Evolutionary conservation across 352 stramenopile species (phyloP).

Genomic region (Globisporangium recalcitrans): DNA sequence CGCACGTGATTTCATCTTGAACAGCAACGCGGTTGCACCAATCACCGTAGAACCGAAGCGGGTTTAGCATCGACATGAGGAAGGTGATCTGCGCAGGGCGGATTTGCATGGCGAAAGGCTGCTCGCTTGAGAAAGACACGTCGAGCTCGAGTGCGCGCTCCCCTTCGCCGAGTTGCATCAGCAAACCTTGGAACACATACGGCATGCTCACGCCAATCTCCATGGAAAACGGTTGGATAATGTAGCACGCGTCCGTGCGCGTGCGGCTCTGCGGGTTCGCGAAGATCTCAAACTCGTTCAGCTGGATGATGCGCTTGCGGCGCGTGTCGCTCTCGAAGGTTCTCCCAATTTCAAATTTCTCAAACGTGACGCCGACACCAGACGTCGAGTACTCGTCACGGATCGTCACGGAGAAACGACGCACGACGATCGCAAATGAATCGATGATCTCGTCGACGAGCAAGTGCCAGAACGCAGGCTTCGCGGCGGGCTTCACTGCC

Average conservation of each 20-base stretch:
- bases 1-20: slow-evolving; percentile 55
- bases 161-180: slow-evolving; percentile 36
- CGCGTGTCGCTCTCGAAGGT: slow-evolving; percentile 23
- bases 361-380: slow-evolving; percentile 50
- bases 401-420: slow-evolving; percentile 47
- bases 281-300: slow-evolving; percentile 67
- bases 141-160: slow-evolving; percentile 47
- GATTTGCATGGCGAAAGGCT: slow-evolving; percentile 42
- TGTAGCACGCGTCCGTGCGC: slow-evolving; percentile 31
- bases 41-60: slow-evolving; percentile 61
- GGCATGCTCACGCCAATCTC: slow-evolving; percentile 60
- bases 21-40: slow-evolving; percentile 54
- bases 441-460: slow-evolving; percentile 65
- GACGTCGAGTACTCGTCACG: slow-evolving; percentile 51
- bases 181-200: slow-evolving; percentile 54
- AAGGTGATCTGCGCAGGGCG: slow-evolving; percentile 58
- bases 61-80: slow-evolving; percentile 51
- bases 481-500: slow-evolving; percentile 5
- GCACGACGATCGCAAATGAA: slow-evolving; percentile 55
- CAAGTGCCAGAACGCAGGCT: slow-evolving; percentile 52
- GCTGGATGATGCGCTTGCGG: slow-evolving; percentile 41
- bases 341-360: slow-evolving; percentile 55
- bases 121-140: slow-evolving; percentile 34
- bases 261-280: slow-evolving; percentile 41
- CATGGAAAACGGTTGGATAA: slow-evolving; percentile 52